Evolutionary conservation across 345 rosid genomes (phyloP).

Genomic region (Bruguiera sexangula): DNA sequence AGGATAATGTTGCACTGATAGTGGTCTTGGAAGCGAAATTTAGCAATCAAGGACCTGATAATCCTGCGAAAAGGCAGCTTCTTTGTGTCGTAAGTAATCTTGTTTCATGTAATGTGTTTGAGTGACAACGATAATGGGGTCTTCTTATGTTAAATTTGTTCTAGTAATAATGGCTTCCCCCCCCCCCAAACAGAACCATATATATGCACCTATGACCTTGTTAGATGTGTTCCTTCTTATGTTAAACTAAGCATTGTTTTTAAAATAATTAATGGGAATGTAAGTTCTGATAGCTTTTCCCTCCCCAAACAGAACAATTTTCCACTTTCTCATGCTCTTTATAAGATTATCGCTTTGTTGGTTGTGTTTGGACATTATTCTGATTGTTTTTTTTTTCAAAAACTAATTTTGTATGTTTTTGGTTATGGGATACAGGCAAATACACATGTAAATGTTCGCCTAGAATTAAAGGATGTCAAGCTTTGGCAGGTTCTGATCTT

Average conservation of each 20-base stretch:
- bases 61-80: constrained; percentile 82
- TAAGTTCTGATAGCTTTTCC: too few species aligned
- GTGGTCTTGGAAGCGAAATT: constrained; percentile 94
- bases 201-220: too few species aligned
- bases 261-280: too few species aligned
- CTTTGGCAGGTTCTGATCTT: constrained; percentile 79
- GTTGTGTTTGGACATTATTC: not conserved
- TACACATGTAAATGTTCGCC: constrained; percentile 80
- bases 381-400: not conserved
- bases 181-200: too few species aligned
- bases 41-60: constrained; percentile 75
- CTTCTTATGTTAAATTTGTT: not conserved
- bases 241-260: too few species aligned
- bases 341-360: not conserved
- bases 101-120: constrained; percentile 1
- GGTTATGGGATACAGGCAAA: constrained; percentile 64
- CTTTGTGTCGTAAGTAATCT: constrained; percentile 75
- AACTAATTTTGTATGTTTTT: constrained; percentile 15
- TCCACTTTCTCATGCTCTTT: too few species aligned
- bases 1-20: constrained; percentile 95
- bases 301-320: too few species aligned
- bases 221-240: too few species aligned
- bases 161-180: not conserved
- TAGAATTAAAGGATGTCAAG: constrained; percentile 90
- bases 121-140: not conserved